Base-by-base conservation (phyloP, 2,329 filamentous ascomycete species). In the Talaromyces atroroseus region DNA sequence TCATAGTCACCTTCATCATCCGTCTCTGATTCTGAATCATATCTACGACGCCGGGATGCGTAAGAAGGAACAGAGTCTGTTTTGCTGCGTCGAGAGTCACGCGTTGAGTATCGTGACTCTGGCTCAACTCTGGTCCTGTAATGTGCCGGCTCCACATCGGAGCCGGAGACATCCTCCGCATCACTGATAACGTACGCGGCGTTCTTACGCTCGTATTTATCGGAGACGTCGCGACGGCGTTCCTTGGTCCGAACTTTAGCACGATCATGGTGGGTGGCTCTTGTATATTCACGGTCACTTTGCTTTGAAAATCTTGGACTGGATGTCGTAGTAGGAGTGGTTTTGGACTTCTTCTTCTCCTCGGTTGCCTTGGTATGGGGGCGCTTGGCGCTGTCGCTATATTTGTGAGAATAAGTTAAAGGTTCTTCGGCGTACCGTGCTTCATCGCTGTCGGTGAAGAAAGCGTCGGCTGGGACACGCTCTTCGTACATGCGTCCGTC, bases 401-500 rank as follows among this genome's bases (percentile, higher is more conserved):
- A 64, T 57, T 78, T 78, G 51, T 70, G 71, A 34, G 72, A 67
- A 46, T 65, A 69, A 2, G 70, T 58, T 44, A 70, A 67, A 14
- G 68, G 67, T 48, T 74, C 68, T 3, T 77, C 74, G 14, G 69
- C 64, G 51, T 66, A 72, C 12, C 61, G 63, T 51, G 65, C 52
- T n/a, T 71, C 68, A 5, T 75, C 72, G 26, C 76, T 74, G 48
- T 70, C 71, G 58, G 18, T 55, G 46, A 53, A 59, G 21, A 65
- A 68, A 10, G 62, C 56, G 34, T 68, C 67, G 44, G 71, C 66
- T 2, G 75, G 76, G 26, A 65, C 68, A 53, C 74, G 65, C 51
- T 77, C 72, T 62, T 78, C 76, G 58, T 77, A 77, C 40, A 73
- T 63, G 11, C 66, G 70, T 12, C 74, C 74, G 49, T 73, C 70